These are phyloP conservation scores for Scedosporium apiospermum DNA, from an alignment of 2,329 filamentous ascomycete species.

Conservation along the genomic window DNA sequence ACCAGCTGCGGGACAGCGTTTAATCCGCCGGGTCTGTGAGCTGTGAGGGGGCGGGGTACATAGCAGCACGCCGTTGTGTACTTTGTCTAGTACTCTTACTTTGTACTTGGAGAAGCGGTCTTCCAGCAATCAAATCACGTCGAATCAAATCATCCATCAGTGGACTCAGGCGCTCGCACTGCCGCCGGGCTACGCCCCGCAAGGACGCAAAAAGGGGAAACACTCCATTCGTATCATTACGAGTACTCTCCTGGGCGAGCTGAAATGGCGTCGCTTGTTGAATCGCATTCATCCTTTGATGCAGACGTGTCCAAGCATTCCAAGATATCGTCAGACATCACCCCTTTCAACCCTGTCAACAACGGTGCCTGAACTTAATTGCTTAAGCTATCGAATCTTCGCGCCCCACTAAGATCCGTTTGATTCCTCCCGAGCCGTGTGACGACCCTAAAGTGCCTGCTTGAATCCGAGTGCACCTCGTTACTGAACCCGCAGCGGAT, in stretches of 20 bases:
- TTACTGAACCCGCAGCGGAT: not conserved
- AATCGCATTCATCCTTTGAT: not conserved
- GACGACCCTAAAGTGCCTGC: no score
- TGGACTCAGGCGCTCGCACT: constrained; percentile 14
- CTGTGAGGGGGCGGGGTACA: no score
- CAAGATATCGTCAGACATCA: not conserved
- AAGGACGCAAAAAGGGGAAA: not conserved
- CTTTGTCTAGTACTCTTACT: no score
- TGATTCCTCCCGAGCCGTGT: no score
- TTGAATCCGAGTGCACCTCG: not conserved
- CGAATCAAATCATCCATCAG: no score
- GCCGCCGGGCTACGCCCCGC: constrained; percentile 6
- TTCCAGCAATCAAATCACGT: no score
- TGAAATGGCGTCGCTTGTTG: not conserved
- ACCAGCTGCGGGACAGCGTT: no score
- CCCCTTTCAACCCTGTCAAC: not conserved
- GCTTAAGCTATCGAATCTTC: not conserved
- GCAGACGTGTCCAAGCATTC: not conserved
- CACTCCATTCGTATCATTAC: not conserved
- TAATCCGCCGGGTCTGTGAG: no score
- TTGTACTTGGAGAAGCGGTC: no score
- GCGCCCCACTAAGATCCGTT: not conserved
- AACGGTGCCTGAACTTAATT: not conserved
- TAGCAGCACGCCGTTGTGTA: no score
- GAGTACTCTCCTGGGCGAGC: not conserved